Evolutionary conservation across 2,329 filamentous ascomycete species (phyloP).

Genomic region (Ophiosphaerella herpotricha): DNA sequence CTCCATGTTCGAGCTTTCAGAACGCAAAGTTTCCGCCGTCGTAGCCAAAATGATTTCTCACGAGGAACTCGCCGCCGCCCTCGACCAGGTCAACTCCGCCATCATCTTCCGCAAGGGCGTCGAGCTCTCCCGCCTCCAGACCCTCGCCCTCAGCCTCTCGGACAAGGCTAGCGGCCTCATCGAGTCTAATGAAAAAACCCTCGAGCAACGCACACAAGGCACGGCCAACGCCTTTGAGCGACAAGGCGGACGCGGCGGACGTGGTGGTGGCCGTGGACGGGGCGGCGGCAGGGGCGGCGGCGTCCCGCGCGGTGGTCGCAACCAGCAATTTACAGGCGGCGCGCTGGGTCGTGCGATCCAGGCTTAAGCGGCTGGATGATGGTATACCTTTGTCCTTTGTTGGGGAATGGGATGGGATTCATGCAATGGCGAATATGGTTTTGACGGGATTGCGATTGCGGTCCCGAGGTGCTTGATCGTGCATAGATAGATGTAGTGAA

Average conservation of each 20-base stretch:
- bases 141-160: constrained; percentile 86
- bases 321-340: constrained; percentile 81
- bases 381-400: not conserved
- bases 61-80: constrained; percentile 92
- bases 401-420: not conserved
- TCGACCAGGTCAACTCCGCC: constrained; percentile 96
- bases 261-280: constrained; percentile 45
- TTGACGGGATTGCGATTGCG: not conserved
- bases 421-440: constrained; percentile 4
- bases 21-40: constrained; percentile 89
- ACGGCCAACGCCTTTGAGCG: constrained; percentile 94
- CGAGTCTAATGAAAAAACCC: constrained; percentile 94
- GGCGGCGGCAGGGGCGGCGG: constrained; percentile 65
- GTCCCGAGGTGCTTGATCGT: constrained; percentile 1
- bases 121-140: constrained; percentile 94
- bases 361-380: constrained; percentile 39
- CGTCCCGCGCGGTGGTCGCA: constrained; percentile 60
- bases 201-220: constrained; percentile 96
- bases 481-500: not conserved
- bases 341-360: constrained; percentile 67
- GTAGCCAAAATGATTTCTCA: constrained; percentile 99
- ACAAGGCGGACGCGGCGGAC: constrained; percentile 77
- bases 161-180: constrained; percentile 97
- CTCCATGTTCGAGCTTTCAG: constrained; percentile 91
- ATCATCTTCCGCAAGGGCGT: constrained; percentile 99